phyloP scores from a whole-genome alignment of 345 rosid genomes.

The Barbarea vulgaris region DNA sequence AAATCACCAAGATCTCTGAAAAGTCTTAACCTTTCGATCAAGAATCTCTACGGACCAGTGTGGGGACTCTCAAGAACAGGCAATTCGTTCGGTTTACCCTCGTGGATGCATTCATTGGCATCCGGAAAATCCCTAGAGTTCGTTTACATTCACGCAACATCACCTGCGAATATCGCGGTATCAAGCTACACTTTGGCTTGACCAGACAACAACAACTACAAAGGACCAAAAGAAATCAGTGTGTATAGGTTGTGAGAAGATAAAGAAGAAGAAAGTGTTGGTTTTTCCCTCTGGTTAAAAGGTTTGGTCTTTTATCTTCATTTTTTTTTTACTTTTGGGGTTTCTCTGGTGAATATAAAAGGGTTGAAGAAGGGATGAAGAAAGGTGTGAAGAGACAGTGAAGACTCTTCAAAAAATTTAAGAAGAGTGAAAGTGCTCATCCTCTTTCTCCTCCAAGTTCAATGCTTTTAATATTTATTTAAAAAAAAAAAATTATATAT shows the following conservation, averaged over 20 bases:
- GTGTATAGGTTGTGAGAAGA: constrained; percentile 39
- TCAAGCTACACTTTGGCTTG: constrained; percentile 77
- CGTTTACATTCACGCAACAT: constrained; percentile 80
- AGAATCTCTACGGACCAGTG: constrained; percentile 86
- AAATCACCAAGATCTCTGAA: constrained; percentile 66
- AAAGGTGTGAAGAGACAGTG: constrained; percentile 44
- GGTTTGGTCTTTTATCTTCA: constrained; percentile 43
- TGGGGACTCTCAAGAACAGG: constrained; percentile 80
- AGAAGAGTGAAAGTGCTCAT: constrained; percentile 76
- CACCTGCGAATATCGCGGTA: constrained; percentile 67
- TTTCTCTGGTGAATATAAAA: constrained; percentile 35
- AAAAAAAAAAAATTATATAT: constrained; percentile 27
- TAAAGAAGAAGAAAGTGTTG: constrained; percentile 26
- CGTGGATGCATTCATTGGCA: constrained; percentile 70
- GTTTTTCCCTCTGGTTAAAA: constrained; percentile 46
- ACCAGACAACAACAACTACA: constrained; percentile 31
- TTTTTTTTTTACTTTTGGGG: constrained; percentile 43
- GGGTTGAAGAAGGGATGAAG: constrained; percentile 39
- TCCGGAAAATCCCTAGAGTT: constrained; percentile 83
- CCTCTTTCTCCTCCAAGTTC: constrained; percentile 83
- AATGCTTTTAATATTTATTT: constrained; percentile 23
- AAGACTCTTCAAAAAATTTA: constrained; percentile 43
- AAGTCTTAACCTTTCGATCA: constrained; percentile 67
- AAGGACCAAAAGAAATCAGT: constrained; percentile 18
- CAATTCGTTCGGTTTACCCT: constrained; percentile 64